phyloP scores from a whole-genome alignment of 2,329 filamentous ascomycete genomes.

The Ascochyta clinopodiicola region DNA sequence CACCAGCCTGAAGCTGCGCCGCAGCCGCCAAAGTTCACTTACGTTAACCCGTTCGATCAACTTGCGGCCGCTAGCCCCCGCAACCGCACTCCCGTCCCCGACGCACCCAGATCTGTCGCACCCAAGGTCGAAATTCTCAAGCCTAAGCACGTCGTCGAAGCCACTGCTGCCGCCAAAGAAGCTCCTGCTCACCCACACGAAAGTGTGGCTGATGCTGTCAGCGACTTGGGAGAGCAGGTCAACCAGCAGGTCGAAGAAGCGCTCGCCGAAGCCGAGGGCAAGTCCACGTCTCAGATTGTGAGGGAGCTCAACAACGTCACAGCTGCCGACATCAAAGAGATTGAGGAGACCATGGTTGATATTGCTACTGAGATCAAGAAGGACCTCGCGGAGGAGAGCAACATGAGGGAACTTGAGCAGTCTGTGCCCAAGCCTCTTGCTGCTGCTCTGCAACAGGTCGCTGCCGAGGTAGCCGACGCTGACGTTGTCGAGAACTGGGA shows the following conservation, averaged over 20 bases:
- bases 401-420: slow-evolving; percentile 60
- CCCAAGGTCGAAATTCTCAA: slow-evolving; percentile 56
- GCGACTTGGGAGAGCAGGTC: slow-evolving; percentile 67
- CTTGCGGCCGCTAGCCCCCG: slow-evolving; percentile 70
- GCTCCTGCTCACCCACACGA: slow-evolving; percentile 53
- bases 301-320: slow-evolving; percentile 46
- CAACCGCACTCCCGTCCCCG: slow-evolving; percentile 50
- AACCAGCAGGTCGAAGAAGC: slow-evolving; percentile 70
- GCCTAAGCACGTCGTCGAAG: slow-evolving; percentile 50
- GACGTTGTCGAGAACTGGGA: slow-evolving; percentile 87
- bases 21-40: slow-evolving; percentile 65
- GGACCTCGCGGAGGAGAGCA: slow-evolving; percentile 61
- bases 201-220: slow-evolving; percentile 74
- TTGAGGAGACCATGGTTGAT: slow-evolving; percentile 62
- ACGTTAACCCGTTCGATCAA: slow-evolving; percentile 76
- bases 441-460: slow-evolving; percentile 64
- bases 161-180: slow-evolving; percentile 20
- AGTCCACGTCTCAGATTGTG: slow-evolving; percentile 53
- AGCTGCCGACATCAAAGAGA: slow-evolving; percentile 60
- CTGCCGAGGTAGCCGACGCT: slow-evolving; percentile 61
- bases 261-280: slow-evolving; percentile 57
- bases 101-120: slow-evolving; percentile 25
- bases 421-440: slow-evolving; percentile 60
- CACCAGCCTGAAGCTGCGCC: slow-evolving; percentile 37
- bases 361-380: slow-evolving; percentile 52